Evolutionary conservation across 306 rosid species (phyloP), one percentile per base, ranked within the genome.

Genomic region (Cucurbita maxima): DNA sequence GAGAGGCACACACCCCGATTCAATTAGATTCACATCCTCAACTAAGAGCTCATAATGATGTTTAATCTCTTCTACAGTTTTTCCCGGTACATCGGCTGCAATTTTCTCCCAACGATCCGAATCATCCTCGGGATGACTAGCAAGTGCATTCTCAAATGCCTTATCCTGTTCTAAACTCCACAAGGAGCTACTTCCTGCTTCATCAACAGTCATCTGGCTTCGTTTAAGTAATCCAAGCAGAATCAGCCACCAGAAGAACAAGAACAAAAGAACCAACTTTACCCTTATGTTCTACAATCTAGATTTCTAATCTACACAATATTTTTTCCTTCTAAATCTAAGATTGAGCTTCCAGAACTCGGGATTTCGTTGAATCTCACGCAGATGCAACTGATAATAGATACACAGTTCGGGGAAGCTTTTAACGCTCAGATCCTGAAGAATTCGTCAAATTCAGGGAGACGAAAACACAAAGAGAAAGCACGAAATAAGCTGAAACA

Each of bases 131-230:
- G 94, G 84, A 83, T 88, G 66, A 77, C 83, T 88, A 58, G 89
- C 98, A 75, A 93, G 76, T 11, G 96, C 97, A 78, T 82, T 87
- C 86, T 93, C 98, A 79, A 93, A 93, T 68, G 94, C 96, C 80
- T 87, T 93, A 47, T 93, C 97, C 79, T 93, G 89, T 75, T 93
- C 98, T 79, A 87, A 60, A 79, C 87, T 93, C 98, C 98, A 93
- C 73, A 77, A 80, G 82, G 94, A 86, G 89, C 81, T 77, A 84
- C 86, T 81, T 61, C 62, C 90, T 22, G 73, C 87, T 80, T 87
- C 97, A 62, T 90, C 96, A 73, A 74, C 87, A 58, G 86, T 78
- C 98, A 88, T 92, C 85, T 75, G 72, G 78, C 75, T 76, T 75
- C 43, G 38, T 37, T 71, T 16, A 55, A 71, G 69, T 69, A 82